Base-by-base conservation (phyloP, 148 eudicot genomes). In the Talinum fruticosum region DNA sequence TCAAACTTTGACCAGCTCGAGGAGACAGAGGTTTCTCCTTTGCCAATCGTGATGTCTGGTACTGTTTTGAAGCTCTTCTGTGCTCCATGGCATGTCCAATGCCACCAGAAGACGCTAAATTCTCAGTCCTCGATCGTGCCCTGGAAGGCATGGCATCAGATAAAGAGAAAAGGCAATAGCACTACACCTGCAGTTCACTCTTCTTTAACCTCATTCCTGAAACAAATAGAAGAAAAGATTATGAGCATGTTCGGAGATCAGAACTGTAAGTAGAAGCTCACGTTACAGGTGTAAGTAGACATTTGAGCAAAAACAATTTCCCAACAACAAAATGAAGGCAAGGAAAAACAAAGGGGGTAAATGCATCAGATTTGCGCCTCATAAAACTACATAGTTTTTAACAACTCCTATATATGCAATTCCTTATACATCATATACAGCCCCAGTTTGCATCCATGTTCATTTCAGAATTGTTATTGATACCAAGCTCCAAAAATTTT, bases 11-110 rank as follows among this genome's bases (percentile, higher is more conserved):
- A 81, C 67, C 74, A 79, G 81, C 69, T 47, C 73, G 74, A 37
- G 87, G 80, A 19, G 86, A 77, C 71, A 44, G 78, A 71, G 76
- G 67, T 69, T 75, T 87, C 72, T 85, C 92, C 77, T 73, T 84
- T 26, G 79, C 86, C 72, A 82, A 71, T 75, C 79, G 80, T 41
- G 87, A 88, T 49, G 75, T 62, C 72, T 80, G 86, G 73, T 72
- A 75, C 68, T 76, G 82, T 47, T 75, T 85, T 66, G 88, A 78
- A 62, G 69, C 80, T 75, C 82, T 85, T 80, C 62, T 84, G 73
- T 36, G 77, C 74, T 87, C 88, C 61, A 75, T 66, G 26, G 73
- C 79, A 35, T 72, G 80, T 49, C 62, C 80, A 79, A 34, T 82
- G 47, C 89, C 80, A 34, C 62, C 73, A 75, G 79, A 66, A 69